A percentile compares a stretch with the other conserved stretches of the same genome.
Conservation (phyloP, 2,329 filamentous ascomycete genomes). For the Aspergillus sp. region DNA sequence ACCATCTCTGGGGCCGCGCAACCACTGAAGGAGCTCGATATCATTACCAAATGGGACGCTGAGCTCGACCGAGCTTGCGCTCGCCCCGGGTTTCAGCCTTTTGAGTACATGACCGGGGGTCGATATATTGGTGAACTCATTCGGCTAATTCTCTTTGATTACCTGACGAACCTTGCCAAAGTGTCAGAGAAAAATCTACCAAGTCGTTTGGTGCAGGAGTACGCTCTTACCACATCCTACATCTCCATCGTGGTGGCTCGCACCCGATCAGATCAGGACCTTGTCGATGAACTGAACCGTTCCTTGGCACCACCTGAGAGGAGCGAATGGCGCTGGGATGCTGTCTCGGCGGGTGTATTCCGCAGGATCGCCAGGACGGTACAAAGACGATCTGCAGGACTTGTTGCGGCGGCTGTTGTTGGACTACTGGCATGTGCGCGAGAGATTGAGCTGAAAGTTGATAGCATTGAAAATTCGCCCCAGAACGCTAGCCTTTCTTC, state of each 20-base stretch:
- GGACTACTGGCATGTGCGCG: conserved; percentile 61
- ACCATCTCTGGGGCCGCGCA: conserved; percentile 67
- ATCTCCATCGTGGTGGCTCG: conserved; percentile 60
- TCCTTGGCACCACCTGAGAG: conserved; percentile 46
- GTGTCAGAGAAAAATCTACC: conserved; percentile 44
- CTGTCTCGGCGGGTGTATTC: conserved; percentile 50
- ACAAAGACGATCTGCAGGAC: conserved; percentile 61
- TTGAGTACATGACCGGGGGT: conserved; percentile 78
- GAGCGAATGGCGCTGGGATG: conserved; percentile 54
- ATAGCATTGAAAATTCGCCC: conserved; percentile 31
- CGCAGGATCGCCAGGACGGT: conserved; percentile 62
- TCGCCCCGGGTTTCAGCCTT: conserved; percentile 66
- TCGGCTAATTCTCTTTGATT: conserved; percentile 61
- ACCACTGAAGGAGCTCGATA: conserved; percentile 50
- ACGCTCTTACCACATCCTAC: conserved; percentile 63
- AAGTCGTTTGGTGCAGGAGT: conserved; percentile 46
- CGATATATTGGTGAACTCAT: conserved; percentile 70
- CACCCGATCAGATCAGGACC: conserved; percentile 40
- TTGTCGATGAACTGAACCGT: conserved; percentile 40
- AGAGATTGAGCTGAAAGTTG: conserved; percentile 48
- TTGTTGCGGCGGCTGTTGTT: conserved; percentile 64
- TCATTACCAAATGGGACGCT: conserved; percentile 65
- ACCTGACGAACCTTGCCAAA: conserved; percentile 43
- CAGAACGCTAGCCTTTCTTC: conserved; percentile 18
- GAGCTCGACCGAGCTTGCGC: conserved; percentile 59